These are phyloP conservation scores for Microcera coccophila DNA, from an alignment of 2,329 filamentous ascomycete species.

Conservation along the genomic window DNA sequence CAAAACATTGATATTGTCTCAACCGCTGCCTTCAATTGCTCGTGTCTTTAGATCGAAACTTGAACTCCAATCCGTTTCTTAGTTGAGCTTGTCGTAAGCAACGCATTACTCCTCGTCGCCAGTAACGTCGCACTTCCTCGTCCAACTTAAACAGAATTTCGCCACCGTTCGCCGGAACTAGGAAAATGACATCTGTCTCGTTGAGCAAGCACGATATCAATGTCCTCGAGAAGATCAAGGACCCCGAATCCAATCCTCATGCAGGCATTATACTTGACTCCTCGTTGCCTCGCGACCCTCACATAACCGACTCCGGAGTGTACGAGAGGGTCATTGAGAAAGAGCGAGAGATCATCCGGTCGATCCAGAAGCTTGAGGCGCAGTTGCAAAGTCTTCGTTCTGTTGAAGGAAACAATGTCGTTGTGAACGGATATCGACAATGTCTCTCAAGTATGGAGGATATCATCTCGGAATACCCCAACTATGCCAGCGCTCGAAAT, in stretches of 20 bases:
- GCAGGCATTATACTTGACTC: slow-evolving; percentile 52
- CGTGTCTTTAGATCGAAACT: too few relatives aligned
- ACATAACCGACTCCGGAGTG: slow-evolving; percentile 46
- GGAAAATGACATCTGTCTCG: slow-evolving; percentile 46
- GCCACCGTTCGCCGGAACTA: neutral
- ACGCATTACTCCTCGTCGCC: neutral
- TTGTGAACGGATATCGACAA: slow-evolving; percentile 43
- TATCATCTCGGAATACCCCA: slow-evolving; percentile 56
- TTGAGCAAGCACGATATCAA: slow-evolving; percentile 58
- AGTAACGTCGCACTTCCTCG: neutral
- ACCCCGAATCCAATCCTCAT: slow-evolving; percentile 59
- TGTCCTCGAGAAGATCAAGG: slow-evolving; percentile 63
- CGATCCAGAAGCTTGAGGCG: slow-evolving; percentile 53
- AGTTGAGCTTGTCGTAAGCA: neutral
- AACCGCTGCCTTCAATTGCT: too few relatives aligned
- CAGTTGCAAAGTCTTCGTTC: slow-evolving; percentile 44
- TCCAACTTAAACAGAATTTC: neutral
- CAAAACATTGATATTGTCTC: too few relatives aligned
- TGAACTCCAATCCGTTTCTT: too few relatives aligned
- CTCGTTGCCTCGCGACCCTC: slow-evolving; percentile 54
- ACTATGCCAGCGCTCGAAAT: slow-evolving; percentile 69
- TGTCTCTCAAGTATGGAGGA: slow-evolving; percentile 48
- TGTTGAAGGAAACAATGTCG: slow-evolving; percentile 33
- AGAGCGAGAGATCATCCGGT: slow-evolving; percentile 52
- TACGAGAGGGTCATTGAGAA: slow-evolving; percentile 50